Evolutionary conservation across 306 rosid genomes (phyloP).

Genomic region (Gynostemma pentaphyllum): DNA sequence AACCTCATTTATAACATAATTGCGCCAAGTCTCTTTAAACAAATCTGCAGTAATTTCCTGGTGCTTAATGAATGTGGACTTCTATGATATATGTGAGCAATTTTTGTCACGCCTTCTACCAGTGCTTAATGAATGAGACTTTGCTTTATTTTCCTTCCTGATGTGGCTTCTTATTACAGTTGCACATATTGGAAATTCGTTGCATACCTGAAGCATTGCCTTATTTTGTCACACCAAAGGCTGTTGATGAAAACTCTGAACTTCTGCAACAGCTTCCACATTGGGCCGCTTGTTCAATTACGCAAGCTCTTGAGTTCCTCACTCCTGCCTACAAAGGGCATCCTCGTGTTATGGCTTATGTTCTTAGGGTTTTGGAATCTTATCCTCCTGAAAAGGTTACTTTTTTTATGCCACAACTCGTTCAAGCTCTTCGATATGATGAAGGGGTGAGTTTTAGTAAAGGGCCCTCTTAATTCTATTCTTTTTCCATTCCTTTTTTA

Average conservation of each 20-base stretch:
- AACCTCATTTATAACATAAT: neutral
- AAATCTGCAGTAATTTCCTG: no score
- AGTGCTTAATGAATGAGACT: conserved; percentile 13
- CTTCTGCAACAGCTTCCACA: conserved; percentile 94
- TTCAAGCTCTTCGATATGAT: conserved; percentile 91
- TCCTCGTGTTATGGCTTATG: conserved; percentile 97
- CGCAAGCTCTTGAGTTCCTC: conserved; percentile 95
- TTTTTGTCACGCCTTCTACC: conserved; percentile 7
- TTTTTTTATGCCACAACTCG: conserved; percentile 96
- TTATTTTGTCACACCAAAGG: conserved; percentile 87
- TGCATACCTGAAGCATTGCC: conserved; percentile 91
- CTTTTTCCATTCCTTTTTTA: neutral
- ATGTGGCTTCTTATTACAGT: conserved; percentile 34
- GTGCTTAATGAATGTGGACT: no score
- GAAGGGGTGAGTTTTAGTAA: conserved; percentile 54
- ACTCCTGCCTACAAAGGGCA: conserved; percentile 91
- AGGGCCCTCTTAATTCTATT: neutral
- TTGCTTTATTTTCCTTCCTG: conserved; percentile 13
- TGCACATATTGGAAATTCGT: conserved; percentile 70
- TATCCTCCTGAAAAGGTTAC: conserved; percentile 93
- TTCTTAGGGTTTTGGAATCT: conserved; percentile 89
- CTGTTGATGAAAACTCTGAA: conserved; percentile 82
- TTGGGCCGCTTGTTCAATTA: conserved; percentile 98
- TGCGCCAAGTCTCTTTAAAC: neutral
- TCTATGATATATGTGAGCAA: neutral